Conservation (phyloP, 228 moss, liverwort and hornwort genomes). For the Sphagnum fallax region DNA sequence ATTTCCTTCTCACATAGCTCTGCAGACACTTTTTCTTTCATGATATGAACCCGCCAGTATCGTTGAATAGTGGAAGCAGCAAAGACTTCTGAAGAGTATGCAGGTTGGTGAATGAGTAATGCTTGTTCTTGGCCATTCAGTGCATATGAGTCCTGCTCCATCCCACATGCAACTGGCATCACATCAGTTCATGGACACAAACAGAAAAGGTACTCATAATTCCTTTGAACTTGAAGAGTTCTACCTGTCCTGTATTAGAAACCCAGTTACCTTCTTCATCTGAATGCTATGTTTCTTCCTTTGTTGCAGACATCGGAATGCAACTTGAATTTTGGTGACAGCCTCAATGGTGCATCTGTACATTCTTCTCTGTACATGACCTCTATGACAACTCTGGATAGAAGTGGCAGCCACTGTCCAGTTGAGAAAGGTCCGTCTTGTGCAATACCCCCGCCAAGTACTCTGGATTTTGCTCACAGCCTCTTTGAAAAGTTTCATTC, state of each 20-base stretch:
- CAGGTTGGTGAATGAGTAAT: not conserved
- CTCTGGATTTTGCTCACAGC: constrained; percentile 20
- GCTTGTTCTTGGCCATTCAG: not conserved
- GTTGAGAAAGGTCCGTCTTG: constrained; percentile 1
- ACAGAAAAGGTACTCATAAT: too few species aligned
- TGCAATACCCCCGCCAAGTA: constrained; percentile 9
- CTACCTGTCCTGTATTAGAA: too few species aligned
- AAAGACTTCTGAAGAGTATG: constrained; percentile 2
- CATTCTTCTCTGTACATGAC: constrained; percentile 20
- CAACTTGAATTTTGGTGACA: constrained; percentile 11
- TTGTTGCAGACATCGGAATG: constrained; percentile 2
- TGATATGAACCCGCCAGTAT: constrained; percentile 29
- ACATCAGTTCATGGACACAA: too few species aligned
- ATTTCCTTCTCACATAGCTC: not conserved
- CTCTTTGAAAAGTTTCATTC: not conserved
- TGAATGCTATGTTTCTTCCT: not conserved
- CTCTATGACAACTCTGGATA: constrained; percentile 35
- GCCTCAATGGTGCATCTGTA: constrained; percentile 3
- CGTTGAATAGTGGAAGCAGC: constrained; percentile 41
- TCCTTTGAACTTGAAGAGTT: too few species aligned
- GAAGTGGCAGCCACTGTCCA: constrained; percentile 13
- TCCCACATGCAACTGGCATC: too few species aligned
- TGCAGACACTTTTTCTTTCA: constrained; percentile 7
- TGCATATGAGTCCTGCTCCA: too few species aligned
- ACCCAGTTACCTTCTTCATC: constrained; percentile 1